Conservation (phyloP, 2,329 filamentous ascomycete genomes). For the Aspergillus amoenus region DNA sequence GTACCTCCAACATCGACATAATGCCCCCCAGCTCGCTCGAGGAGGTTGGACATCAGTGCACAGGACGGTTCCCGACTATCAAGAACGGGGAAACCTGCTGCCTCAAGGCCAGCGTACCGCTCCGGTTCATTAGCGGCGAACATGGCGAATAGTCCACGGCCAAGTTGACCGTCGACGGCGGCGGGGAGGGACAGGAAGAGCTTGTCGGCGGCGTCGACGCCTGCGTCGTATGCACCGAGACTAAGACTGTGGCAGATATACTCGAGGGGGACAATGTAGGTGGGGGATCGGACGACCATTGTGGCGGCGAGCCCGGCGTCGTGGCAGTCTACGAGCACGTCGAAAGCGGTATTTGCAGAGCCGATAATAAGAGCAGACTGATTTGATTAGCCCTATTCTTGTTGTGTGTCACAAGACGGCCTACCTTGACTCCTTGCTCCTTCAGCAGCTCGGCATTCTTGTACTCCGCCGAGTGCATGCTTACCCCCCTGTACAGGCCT, state of each 20-base stretch:
- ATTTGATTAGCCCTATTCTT: background rate
- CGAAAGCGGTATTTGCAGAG: slow-evolving; percentile 49
- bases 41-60: slow-evolving; percentile 31
- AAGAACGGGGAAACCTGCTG: slow-evolving; percentile 39
- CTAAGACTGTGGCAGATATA: slow-evolving; percentile 22
- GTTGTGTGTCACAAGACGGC: too few relatives aligned
- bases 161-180: slow-evolving; percentile 8
- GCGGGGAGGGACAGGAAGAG: background rate
- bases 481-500: slow-evolving; percentile 15
- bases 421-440: background rate
- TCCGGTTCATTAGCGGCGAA: slow-evolving; percentile 4
- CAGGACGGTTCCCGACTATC: slow-evolving; percentile 27
- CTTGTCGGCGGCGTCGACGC: slow-evolving; percentile 11
- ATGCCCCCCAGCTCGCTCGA: slow-evolving; percentile 42
- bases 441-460: background rate
- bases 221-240: slow-evolving; percentile 27
- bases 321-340: slow-evolving; percentile 49
- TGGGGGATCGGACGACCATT: slow-evolving; percentile 47
- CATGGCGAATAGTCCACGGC: background rate
- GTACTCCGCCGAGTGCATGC: background rate
- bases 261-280: slow-evolving; percentile 29
- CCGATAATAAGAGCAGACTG: slow-evolving; percentile 47
- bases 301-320: slow-evolving; percentile 43
- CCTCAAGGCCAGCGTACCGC: slow-evolving; percentile 34
- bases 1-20: slow-evolving; percentile 42